Conservation (phyloP, 1,284 basidiomycete genomes). For the Apiotrichum montevideense region DNA sequence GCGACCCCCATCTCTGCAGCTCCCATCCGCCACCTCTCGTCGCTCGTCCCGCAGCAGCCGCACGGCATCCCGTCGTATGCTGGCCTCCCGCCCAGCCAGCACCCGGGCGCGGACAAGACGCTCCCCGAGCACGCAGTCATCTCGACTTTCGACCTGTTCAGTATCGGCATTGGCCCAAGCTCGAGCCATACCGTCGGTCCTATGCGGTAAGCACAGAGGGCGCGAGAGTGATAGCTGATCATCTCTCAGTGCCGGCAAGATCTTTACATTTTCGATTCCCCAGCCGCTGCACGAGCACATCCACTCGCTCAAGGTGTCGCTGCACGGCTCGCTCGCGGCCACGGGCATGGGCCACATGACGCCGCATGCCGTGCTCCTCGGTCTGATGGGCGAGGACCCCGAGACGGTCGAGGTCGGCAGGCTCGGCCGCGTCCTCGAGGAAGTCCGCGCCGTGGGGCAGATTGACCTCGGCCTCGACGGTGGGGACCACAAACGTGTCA, state of each 20-base stretch:
- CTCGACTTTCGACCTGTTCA: conserved; percentile 87
- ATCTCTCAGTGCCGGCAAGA: conserved; percentile 24
- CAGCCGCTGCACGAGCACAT: conserved; percentile 51
- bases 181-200: conserved; percentile 70
- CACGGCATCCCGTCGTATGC: neutral
- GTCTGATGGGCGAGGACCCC: conserved; percentile 65
- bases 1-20: neutral
- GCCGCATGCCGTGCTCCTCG: conserved; percentile 84
- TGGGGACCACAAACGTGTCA: conserved; percentile 65
- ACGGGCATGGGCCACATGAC: conserved; percentile 81
- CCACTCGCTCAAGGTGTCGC: conserved; percentile 71
- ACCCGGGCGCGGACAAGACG: conserved; percentile 8
- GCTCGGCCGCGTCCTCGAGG: conserved; percentile 26
- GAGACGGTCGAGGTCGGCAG: conserved; percentile 38
- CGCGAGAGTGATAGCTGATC: neutral
- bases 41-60: conserved; percentile 1
- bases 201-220: conserved; percentile 52
- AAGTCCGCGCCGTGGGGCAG: conserved; percentile 26
- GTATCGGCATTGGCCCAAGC: conserved; percentile 62
- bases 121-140: conserved; percentile 78
- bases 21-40: neutral
- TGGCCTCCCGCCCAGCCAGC: conserved; percentile 16
- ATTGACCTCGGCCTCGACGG: conserved; percentile 54
- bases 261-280: conserved; percentile 32
- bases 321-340: conserved; percentile 55